Evolutionary conservation across 768 basidiomycete genomes (phyloP), one percentile per base, ranked within the genome.

Genomic region (Naganishia vishniacii): DNA sequence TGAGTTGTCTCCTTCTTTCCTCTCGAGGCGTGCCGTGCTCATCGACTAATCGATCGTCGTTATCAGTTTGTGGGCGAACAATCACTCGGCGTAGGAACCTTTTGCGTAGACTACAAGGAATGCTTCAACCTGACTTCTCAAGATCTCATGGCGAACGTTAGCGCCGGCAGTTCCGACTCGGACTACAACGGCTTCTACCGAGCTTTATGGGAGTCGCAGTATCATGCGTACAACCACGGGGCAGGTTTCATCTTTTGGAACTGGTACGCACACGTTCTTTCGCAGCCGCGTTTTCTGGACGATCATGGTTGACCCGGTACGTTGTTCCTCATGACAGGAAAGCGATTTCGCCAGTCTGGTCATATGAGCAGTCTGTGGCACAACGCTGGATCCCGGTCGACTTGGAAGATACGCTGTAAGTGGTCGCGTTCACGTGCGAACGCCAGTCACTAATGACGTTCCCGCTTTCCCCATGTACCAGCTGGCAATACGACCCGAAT

Each of bases 141-240:
- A 40, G 26, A 59, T 20, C 40, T 41, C 1, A 67, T 70, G 40
- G 65, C 62, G 0, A 72, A 72, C 41, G 58, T 72, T 32, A 59
- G 41, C 26, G 67, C 68, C 2, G 62, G 68, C 25, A 60, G 60
- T 42, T 67, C 68, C 48, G 71, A 73, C n/a, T 63, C 65, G 7
- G 69, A 70, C 32, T 56, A 56, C 53, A 56, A 56, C 23, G n/a
- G 68, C 26, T 73, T 73, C 59, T 62, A 70, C 42, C 65, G 72
- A 15, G 69, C 68, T 41, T 73, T 73, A 49, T 73, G 72, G 72
- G 72, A 73, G 61, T 68, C 71, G n/a, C 72, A 73, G 51, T 41
- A 46, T 31, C 62, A 72, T 46, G 72, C 68, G 13, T 73, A 71
- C 41, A 71, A 73, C 34, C 51, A 68, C n/a, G 67, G 65, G 26